Evolutionary conservation across 345 rosid genomes (phyloP), one percentile per base, ranked within the genome.

Genomic region (Cardamine chenopodiifolia): DNA sequence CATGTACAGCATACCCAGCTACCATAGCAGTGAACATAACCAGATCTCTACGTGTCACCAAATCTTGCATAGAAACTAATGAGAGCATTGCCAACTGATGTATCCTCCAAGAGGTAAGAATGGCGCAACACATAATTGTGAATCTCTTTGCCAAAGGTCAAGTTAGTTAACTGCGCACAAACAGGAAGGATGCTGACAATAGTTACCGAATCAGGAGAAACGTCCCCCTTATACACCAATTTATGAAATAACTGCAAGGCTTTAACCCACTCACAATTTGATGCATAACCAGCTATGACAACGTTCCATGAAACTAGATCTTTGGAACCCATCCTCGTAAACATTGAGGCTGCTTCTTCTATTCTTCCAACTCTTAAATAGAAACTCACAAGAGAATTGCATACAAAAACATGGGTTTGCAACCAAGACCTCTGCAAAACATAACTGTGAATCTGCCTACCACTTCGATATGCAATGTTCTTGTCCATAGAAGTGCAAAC

Each of bases 241-340:
- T 84, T 82, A 0, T 47, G 81, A 81, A 90, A 90, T 42, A 83
- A 65, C 42, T 77, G 70, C 82, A 92, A 79, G 59, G 93, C 92
- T 75, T 79, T 82, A 63, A 68, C 75, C 89, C 87, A 89, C 71
- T 83, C 81, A 62, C 81, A 81, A 53, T 87, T 88, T 63, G 87
- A 82, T 62, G 84, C 88, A 75, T 81, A 87, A 55, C 98, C 97
- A 2, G 92, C 83, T 72, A 90, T 86, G 53, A 87, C 74, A 68
- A 93, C 86, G 32, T 92, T 92, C 98, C 98, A 92, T 9, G 98
- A 85, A 68, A 92, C 86, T 85, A 88, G 79, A 85, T 92, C 96
- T 84, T 83, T 87, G 32, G 60, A 77, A 76, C 71, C 74, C 89
- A 87, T 88, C 82, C 74, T 82, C 22, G 56, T 78, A 71, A 92